Base-by-base conservation (phyloP, 805 yeast genomes). In the Pichia exigua region DNA sequence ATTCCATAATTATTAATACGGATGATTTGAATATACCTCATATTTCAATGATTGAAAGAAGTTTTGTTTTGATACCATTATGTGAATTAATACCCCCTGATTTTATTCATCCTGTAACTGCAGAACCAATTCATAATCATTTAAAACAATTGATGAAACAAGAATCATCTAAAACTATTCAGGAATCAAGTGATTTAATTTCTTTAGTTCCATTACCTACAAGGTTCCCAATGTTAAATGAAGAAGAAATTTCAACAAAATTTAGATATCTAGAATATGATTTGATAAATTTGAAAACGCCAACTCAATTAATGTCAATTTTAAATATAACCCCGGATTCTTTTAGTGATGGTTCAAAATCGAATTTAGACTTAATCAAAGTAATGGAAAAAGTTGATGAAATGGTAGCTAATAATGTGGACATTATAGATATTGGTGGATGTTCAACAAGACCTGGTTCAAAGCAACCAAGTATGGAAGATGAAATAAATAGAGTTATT, bases 301-400 rank as follows among this genome's bases (percentile, higher is more conserved):
- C 69, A n/a, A 88, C 97, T 0, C 68, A 74, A 48, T 64, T 90
- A 44, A 94, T 94, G 99, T 94, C 89, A 1, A 83, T 94, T 46
- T 67, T 94, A 56, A 94, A 94, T 61, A 76, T 85, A 21, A 94
- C 99, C 0, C 96, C 97, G 0, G 97, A 94, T 66, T 90, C 97
- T 1, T 94, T 94, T 64, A 87, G 96, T 44, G 99, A 94, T 66
- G 98, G 96, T 2, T 89, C 94, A 1, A 62, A 62, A 18, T 62
- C 72, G 30, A 60, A 60, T 40, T 60, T 71, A 1, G 62, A 71
- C 8, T 39, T 74, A 0, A 74, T 68, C 0, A 66, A 67, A 12
- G 73, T 82, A 2, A 62, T 83, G 27, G 61, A 59, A 0, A 68
- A 71, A 24, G 85, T 84, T 0, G 63, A 67, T 42, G 56, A 66